phyloP scores from a whole-genome alignment of 1,284 basidiomycete species.

The Ustilago cynodontis region DNA sequence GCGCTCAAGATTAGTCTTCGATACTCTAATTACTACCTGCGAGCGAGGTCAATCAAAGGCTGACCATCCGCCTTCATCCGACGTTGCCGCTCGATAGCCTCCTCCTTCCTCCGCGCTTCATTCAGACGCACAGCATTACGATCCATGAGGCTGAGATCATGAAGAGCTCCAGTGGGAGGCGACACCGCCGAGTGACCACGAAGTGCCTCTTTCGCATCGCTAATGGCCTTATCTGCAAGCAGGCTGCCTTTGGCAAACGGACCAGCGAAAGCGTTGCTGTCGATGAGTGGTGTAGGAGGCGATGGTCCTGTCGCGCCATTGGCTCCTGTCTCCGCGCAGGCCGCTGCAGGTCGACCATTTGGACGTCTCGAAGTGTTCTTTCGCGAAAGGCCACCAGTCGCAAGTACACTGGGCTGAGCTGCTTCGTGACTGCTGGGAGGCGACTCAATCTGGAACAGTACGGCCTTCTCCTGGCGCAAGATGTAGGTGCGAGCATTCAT shows the following conservation, averaged over 20 bases:
- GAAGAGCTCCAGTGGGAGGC: slow-evolving; percentile 23
- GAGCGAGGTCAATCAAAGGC: slow-evolving; percentile 46
- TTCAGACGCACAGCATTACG: slow-evolving; percentile 27
- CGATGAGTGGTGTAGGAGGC: slow-evolving; percentile 47
- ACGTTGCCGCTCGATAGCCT: slow-evolving; percentile 42
- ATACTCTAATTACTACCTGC: slow-evolving; percentile 12
- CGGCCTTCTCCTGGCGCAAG: slow-evolving; percentile 63
- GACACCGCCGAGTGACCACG: slow-evolving; percentile 26
- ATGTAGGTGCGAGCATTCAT: slow-evolving; percentile 65
- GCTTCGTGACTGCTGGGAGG: slow-evolving; percentile 17
- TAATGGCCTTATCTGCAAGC: slow-evolving; percentile 55
- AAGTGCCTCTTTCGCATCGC: slow-evolving; percentile 47
- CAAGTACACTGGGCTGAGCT: neutral
- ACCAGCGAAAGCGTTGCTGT: slow-evolving; percentile 50
- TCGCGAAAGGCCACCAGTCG: slow-evolving; percentile 39
- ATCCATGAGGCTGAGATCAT: slow-evolving; percentile 46
- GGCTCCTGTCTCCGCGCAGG: slow-evolving; percentile 5
- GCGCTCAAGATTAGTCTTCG: neutral
- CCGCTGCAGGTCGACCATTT: slow-evolving; percentile 21
- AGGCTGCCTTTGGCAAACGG: slow-evolving; percentile 61
- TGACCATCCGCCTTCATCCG: slow-evolving; percentile 44
- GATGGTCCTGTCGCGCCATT: slow-evolving; percentile 12
- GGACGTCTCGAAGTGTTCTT: slow-evolving; percentile 36
- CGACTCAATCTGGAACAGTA: slow-evolving; percentile 54
- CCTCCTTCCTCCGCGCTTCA: slow-evolving; percentile 41